These are phyloP conservation scores for Colletotrichum orbiculare DNA, from an alignment of 2,329 filamentous ascomycete species.

Conservation along the genomic window DNA sequence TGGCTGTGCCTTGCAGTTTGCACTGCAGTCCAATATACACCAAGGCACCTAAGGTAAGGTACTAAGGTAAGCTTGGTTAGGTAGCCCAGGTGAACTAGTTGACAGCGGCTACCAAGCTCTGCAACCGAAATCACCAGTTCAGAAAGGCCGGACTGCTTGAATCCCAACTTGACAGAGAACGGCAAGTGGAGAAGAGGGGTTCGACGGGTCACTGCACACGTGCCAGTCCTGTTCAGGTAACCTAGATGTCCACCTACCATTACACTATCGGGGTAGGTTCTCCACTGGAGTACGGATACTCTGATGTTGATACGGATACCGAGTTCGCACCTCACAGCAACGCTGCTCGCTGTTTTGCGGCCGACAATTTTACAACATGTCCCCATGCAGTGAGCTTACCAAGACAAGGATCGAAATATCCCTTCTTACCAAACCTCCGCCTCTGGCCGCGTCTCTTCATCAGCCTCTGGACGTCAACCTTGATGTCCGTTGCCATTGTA, in stretches of 20 bases:
- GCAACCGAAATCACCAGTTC: too few relatives aligned
- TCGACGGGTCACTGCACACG: slow-evolving; percentile 14
- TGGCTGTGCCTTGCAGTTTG: slow-evolving; percentile 23
- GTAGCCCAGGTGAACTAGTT: too few relatives aligned
- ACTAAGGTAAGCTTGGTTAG: too few relatives aligned
- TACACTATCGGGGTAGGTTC: too few relatives aligned
- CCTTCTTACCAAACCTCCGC: slow-evolving; percentile 15
- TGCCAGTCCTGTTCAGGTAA: background rate
- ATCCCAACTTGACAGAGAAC: background rate
- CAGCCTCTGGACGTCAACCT: too few relatives aligned
- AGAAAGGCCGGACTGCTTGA: too few relatives aligned
- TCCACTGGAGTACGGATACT: too few relatives aligned
- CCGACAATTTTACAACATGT: background rate
- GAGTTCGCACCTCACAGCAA: too few relatives aligned
- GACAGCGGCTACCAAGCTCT: slow-evolving; percentile 4
- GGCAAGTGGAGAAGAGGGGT: slow-evolving; percentile 27
- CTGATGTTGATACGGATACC: too few relatives aligned
- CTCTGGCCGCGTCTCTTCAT: background rate
- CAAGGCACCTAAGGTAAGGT: too few relatives aligned
- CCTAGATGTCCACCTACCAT: too few relatives aligned
- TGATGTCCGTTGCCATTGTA: slow-evolving; percentile 58
- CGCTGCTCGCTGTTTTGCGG: background rate
- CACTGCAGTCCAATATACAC: background rate
- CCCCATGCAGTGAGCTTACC: slow-evolving; percentile 12
- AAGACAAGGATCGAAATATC: slow-evolving; percentile 22